Conservation (phyloP, 257 asterid species). For the Solanum tacnaense region DNA sequence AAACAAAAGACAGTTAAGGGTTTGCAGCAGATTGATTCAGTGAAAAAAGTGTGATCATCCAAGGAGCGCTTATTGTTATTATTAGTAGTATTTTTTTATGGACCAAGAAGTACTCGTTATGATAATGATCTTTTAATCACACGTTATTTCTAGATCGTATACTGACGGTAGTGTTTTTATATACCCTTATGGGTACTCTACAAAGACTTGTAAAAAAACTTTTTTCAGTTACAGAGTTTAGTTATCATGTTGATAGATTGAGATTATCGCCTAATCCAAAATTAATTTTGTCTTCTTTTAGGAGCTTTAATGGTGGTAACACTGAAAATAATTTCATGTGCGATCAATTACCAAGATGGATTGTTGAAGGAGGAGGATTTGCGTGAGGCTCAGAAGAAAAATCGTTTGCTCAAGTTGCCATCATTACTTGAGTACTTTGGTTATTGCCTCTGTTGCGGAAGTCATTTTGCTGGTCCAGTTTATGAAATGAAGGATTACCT, state of each 20-base stretch:
- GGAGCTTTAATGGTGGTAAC: slow-evolving; percentile 98
- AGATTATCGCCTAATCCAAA: neutral
- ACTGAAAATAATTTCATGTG: slow-evolving; percentile 78
- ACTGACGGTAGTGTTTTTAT: neutral
- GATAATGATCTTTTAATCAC: neutral
- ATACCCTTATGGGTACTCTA: neutral
- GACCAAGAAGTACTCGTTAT: neutral
- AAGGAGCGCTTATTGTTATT: neutral
- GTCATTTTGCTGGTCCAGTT: slow-evolving; percentile 98
- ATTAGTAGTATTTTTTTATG: neutral
- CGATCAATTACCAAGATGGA: slow-evolving; percentile 83
- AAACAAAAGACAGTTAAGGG: neutral
- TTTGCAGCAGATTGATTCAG: neutral
- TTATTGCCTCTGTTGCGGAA: slow-evolving; percentile 90
- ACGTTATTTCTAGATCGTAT: neutral
- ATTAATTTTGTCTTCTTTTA: slow-evolving; percentile 12
- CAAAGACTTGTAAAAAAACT: neutral
- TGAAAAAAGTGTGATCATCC: neutral
- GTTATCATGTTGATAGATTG: neutral
- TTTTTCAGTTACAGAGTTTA: neutral
- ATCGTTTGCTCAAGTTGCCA: slow-evolving; percentile 66
- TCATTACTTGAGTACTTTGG: slow-evolving; percentile 77
- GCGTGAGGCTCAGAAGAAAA: slow-evolving; percentile 73
- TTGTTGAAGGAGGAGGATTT: slow-evolving; percentile 69
- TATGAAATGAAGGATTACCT: slow-evolving; percentile 92